Evolutionary conservation across 129 eudicot genomes (phyloP), one percentile per base, ranked within the genome.

Genomic region (Erigeron canadensis): DNA sequence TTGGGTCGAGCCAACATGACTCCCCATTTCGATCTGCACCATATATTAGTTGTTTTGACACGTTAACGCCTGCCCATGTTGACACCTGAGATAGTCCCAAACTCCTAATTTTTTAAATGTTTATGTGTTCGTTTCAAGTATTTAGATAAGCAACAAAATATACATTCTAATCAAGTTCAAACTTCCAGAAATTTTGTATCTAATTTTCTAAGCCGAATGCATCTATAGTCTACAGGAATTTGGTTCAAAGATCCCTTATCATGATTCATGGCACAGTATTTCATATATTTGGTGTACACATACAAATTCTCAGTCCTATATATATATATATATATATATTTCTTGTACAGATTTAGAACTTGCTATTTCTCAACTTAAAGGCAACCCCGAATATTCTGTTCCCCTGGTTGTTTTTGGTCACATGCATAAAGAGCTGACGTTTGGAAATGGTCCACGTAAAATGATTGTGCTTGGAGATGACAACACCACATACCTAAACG

Each of bases 351-450:
- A 92, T 85, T 74, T 92, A 47, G 95, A 83, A 53, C 74, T 57
- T 53, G 98, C 95, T 42, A 60, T 92, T 57, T 79, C 89, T 75
- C 86, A 74, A 44, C 67, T 92, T 40, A 86, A 89, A 80, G 91
- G 75, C 54, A 78, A 79, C 67, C 73, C 83, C 47, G 67, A 79
- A 54, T 63, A 71, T 75, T 39, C 84, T 15, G 62, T 92, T 69
- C 86, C 93, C 22, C 55, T 92, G 67, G 96, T 92, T 15, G 91
- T 87, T 16, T 89, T 92, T 76, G 98, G 96, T 53, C 98, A 92
- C 87, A 92, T 92, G 98, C 98, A 92, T 72, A 92, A 92, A 63
- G 82, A 74, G 53, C 85, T 92, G 70, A 85, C 87, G 3, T 70
- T 65, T 83, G 89, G 96, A 69, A 82, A 78, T 28, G 95, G 95